A percentile compares a stretch with the other conserved stretches of the same genome.
Conservation (phyloP, 805 yeast genomes). For the Candida caryicola region DNA sequence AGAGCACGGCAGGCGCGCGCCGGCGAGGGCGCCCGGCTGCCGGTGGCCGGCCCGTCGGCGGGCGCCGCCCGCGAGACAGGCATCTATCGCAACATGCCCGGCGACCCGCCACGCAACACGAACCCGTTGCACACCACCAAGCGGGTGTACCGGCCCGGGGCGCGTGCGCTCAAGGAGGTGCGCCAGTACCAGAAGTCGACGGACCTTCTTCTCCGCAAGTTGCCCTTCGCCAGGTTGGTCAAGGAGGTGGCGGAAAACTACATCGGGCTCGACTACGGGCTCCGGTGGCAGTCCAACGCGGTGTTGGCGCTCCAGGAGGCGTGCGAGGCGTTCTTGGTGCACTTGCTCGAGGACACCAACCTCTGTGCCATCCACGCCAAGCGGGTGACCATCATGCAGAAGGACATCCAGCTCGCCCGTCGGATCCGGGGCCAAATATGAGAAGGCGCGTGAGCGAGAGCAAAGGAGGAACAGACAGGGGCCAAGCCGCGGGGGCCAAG, state of each 20-base stretch:
- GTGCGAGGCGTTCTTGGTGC: constrained; percentile 72
- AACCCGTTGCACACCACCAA: constrained; percentile 18
- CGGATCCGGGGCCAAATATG: constrained; percentile 58
- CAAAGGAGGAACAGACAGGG: too few species aligned
- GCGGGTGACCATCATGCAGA: constrained; percentile 82
- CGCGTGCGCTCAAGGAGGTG: constrained; percentile 65
- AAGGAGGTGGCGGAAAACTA: constrained; percentile 68
- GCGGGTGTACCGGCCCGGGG: constrained; percentile 59
- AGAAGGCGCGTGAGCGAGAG: too few species aligned
- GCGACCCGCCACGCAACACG: constrained; percentile 44
- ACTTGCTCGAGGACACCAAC: constrained; percentile 73
- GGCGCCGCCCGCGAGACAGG: constrained; percentile 27
- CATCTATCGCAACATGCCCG: constrained; percentile 49
- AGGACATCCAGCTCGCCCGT: constrained; percentile 77
- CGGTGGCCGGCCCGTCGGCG: background rate
- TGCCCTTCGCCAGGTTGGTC: constrained; percentile 76
- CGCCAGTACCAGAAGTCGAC: constrained; percentile 65
- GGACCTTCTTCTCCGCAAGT: constrained; percentile 62
- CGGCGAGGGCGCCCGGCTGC: background rate
- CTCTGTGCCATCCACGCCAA: constrained; percentile 76
- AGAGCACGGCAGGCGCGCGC: background rate
- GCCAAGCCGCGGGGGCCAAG: too few species aligned
- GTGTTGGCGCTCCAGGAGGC: constrained; percentile 79
- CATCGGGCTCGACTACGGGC: constrained; percentile 51
- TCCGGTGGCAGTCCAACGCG: constrained; percentile 79